Base-by-base conservation (phyloP, 78 protist species). In the Pelomyxa schiedti region DNA sequence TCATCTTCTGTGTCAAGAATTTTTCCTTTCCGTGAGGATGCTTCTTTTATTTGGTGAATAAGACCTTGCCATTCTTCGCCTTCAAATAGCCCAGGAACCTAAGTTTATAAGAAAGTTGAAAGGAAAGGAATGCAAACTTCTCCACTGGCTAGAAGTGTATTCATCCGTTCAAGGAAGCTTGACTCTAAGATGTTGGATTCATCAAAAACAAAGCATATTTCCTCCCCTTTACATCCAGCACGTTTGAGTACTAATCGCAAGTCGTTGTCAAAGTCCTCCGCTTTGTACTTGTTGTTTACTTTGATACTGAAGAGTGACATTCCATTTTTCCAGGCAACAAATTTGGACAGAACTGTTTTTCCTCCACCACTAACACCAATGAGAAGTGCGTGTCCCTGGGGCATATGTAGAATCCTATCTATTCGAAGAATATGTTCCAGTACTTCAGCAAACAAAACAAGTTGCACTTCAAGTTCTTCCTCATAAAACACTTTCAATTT, bases 31-130 rank as follows among this genome's bases (percentile, higher is more conserved):
- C 83, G 53, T 53, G 8, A 67, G 24, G 88, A 89, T 8, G 81
- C 80, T 66, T 81, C 94, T 64, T 74, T 77, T 64, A 86, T 70
- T 70, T 72, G 78, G 26, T 89, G 83, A 84, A 93, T 81, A 22
- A 95, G 83, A 38, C 81, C 41, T 7, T 71, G 63, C 52, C 66
- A 80, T 65, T 89, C 98, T 28, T 94, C 96, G 22, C 95, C 99
- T 26, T 91, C 97, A 71, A 97, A 95, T n/a, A 97, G 89, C 7
- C 98, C 99, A 22, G 98, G 99, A 1, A 97, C n/a, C n/a, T n/a
- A 90, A 89, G 24, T 52, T 52, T 52, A 52, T 24, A 52, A 52
- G 24, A 52, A 52, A 52, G 24, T 52, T 52, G 24, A 24, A n/a
- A n/a, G 63, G 63, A 52, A n/a, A 16, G 22, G 24, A 66, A 22